These are phyloP conservation scores for Odontarrhena argentea DNA, from an alignment of 345 rosid species.

Conservation along the genomic window DNA sequence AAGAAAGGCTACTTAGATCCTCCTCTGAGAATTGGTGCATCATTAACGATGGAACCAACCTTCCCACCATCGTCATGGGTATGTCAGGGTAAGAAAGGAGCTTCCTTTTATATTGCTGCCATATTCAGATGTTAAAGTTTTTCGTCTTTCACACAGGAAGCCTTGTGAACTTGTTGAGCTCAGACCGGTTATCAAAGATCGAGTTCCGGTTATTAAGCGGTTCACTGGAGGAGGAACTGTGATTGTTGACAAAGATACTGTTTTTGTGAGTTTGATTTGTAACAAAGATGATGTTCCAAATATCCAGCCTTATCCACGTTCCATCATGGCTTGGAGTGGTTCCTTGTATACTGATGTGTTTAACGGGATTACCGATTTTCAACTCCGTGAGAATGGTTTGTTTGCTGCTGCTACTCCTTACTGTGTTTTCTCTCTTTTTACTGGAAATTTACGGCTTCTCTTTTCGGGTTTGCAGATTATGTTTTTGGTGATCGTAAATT, in stretches of 20 bases:
- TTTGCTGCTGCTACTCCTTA: background rate
- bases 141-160: slow-evolving; percentile 46
- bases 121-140: too few species aligned
- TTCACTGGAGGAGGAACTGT: slow-evolving; percentile 96
- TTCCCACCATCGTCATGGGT: slow-evolving; percentile 83
- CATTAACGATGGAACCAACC: slow-evolving; percentile 71
- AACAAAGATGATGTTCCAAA: slow-evolving; percentile 64
- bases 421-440: background rate
- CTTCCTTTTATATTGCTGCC: too few species aligned
- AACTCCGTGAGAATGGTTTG: slow-evolving; percentile 81
- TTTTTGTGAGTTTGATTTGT: slow-evolving; percentile 83
- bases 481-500: slow-evolving; percentile 78
- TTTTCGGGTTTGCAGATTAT: slow-evolving; percentile 54
- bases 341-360: slow-evolving; percentile 60
- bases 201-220: slow-evolving; percentile 72
- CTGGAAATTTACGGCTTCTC: background rate
- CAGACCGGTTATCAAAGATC: slow-evolving; percentile 56
- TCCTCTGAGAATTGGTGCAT: slow-evolving; percentile 80
- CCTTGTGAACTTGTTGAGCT: slow-evolving; percentile 72
- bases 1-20: slow-evolving; percentile 68
- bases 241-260: slow-evolving; percentile 63
- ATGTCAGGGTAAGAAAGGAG: slow-evolving; percentile 60
- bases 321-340: slow-evolving; percentile 84
- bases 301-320: slow-evolving; percentile 80
- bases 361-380: slow-evolving; percentile 57